Percentiles rank a stretch among this genome's conserved stretches.
Conservation (phyloP, 345 rosid species). For the Sonneratia alba region DNA sequence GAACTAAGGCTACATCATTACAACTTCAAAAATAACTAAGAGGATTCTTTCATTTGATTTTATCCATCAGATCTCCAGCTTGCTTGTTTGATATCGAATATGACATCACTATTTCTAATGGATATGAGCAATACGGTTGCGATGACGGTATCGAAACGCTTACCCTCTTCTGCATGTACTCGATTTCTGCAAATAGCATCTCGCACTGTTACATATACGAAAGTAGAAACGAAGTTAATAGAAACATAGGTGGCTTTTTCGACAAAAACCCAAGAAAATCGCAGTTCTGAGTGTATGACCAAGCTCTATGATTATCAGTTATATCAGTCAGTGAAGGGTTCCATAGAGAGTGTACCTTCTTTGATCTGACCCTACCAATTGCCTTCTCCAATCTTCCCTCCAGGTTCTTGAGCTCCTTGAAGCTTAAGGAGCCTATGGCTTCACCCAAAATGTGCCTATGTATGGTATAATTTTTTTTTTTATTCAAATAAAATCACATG, state of each 20-base stretch:
- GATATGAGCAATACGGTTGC: not conserved
- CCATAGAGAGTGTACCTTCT: conserved; percentile 40
- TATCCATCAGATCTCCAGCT: not conserved
- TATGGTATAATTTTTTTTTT: not conserved
- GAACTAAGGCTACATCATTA: not conserved
- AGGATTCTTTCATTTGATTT: not conserved
- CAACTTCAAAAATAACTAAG: not conserved
- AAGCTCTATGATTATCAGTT: too few relatives aligned
- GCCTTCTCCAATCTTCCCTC: conserved; percentile 77
- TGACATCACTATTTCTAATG: not conserved
- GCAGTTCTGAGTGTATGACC: not conserved
- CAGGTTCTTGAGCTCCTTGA: conserved; percentile 72
- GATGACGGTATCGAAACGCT: not conserved
- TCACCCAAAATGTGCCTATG: conserved; percentile 78
- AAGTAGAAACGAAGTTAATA: not conserved
- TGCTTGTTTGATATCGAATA: too few relatives aligned
- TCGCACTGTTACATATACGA: conserved; percentile 45
- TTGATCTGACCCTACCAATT: conserved; percentile 67
- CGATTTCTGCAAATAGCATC: conserved; percentile 74
- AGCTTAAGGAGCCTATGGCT: conserved; percentile 44
- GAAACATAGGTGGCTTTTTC: not conserved
- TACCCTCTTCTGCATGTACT: conserved; percentile 94
- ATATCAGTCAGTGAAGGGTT: not conserved
- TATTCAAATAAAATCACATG: not conserved
- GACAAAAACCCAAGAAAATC: not conserved